These are phyloP conservation scores for Pulveroboletus sp. DNA, from an alignment of 768 basidiomycete species.

Conservation along the genomic window DNA sequence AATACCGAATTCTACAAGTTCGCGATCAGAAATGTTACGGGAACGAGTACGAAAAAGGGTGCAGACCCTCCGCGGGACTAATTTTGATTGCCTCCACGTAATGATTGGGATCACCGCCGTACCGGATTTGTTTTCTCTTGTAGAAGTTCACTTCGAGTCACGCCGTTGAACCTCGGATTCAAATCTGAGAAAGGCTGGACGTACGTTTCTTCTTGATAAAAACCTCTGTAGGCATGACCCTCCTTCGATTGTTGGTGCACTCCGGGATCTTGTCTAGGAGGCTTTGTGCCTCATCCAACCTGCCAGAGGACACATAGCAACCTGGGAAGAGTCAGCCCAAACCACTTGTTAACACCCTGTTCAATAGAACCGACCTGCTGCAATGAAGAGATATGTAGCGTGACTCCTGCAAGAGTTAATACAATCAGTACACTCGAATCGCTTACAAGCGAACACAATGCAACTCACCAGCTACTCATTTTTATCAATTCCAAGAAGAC, in stretches of 20 bases:
- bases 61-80: conserved; percentile 64
- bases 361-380: conserved; percentile 48
- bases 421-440: background rate
- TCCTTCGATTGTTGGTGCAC: conserved; percentile 56
- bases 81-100: conserved; percentile 58
- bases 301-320: conserved; percentile 55
- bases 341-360: background rate
- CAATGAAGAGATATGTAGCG: conserved; percentile 73
- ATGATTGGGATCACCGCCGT: conserved; percentile 46
- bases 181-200: conserved; percentile 19
- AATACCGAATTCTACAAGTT: conserved; percentile 54
- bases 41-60: background rate
- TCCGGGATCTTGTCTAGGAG: conserved; percentile 60
- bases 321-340: conserved; percentile 32
- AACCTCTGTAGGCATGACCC: conserved; percentile 68
- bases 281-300: conserved; percentile 53
- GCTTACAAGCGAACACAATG: background rate
- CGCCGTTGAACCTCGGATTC: background rate
- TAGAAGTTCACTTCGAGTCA: conserved; percentile 61
- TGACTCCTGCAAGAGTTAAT: conserved; percentile 50
- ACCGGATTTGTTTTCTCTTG: conserved; percentile 56
- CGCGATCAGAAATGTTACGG: conserved; percentile 2
- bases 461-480: conserved; percentile 62
- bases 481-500: conserved; percentile 59
- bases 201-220: conserved; percentile 73